Evolutionary conservation across 106 monocot species (phyloP), one percentile per base, ranked within the genome.

Genomic region (Apostasia ramifera): DNA sequence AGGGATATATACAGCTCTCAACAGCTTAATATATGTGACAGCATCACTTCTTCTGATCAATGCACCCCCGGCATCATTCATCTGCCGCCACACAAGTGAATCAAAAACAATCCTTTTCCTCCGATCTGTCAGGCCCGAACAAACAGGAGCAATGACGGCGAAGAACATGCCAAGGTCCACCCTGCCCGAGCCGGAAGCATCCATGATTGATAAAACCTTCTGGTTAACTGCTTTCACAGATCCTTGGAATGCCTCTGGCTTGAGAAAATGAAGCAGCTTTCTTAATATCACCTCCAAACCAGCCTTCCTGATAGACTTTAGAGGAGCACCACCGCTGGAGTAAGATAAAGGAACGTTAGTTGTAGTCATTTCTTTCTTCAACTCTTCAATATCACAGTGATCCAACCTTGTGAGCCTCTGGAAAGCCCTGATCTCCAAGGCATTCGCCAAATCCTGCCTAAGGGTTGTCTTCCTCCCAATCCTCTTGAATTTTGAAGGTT

Each of bases 111-210:
- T 79, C 58, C 85, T 76, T 60, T 98, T 98, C 44, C 97, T 79
- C 63, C 46, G 78, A 46, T 93, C 92, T 9, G 75, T 42, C 60
- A 77, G 53, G 3, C 92, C 89, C 0, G 81, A 73, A 69, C 89
- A 98, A 61, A 98, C 71, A 0, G 97, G 97, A 57, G 92, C 89
- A 48, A 98, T 77, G 26, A 93, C 57, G 8, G 89, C 92, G 70
- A 98, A 87, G 78, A 98, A 98, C 85, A 98, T 83, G 2, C 92
- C 90, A 54, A 93, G 67, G 68, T 98, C 92, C 42, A 98, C 87
- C n/a, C 92, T 80, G 3, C 97, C 87, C 11, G 92, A 89, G 11
- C 92, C 89, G 47, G 97, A 81, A 44, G 77, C 67, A 80, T 98
- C 97, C 63, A 98, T 66, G 39, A 98, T 78, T 1, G 97, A 98